phyloP scores from a whole-genome alignment of 768 basidiomycete genomes.

The Glaciozyma martinii region DNA sequence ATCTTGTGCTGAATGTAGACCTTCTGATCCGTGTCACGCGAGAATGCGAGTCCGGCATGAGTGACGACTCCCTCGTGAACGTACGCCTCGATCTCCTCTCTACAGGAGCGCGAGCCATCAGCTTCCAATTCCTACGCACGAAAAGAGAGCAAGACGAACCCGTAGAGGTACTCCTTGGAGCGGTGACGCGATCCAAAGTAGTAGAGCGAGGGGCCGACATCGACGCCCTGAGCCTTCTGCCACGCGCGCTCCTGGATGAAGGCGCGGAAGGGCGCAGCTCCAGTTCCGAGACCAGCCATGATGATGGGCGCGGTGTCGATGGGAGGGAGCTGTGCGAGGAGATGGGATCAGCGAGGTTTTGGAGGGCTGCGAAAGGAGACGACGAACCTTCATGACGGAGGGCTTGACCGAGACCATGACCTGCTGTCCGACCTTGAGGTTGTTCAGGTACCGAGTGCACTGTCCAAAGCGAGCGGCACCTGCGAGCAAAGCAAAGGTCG shows the following conservation, averaged over 20 bases:
- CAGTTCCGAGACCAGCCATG: conserved; percentile 97
- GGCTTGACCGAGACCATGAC: conserved; percentile 97
- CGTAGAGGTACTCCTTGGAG: conserved; percentile 92
- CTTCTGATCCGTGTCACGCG: conserved; percentile 82
- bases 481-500: conserved; percentile 36
- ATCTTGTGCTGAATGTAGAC: conserved; percentile 99
- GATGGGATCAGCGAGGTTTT: conserved; percentile 7
- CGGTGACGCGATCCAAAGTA: conserved; percentile 98
- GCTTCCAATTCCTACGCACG: not conserved
- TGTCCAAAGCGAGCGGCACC: conserved; percentile 77
- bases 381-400: conserved; percentile 89
- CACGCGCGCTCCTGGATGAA: conserved; percentile 92
- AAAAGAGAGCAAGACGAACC: conserved; percentile 37
- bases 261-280: conserved; percentile 97
- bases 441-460: conserved; percentile 88
- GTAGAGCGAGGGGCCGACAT: conserved; percentile 88
- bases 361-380: conserved; percentile 6
- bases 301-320: conserved; percentile 80
- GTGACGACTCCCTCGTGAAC: conserved; percentile 74
- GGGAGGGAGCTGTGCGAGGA: conserved; percentile 59
- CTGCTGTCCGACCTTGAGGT: conserved; percentile 72
- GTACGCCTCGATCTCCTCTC: conserved; percentile 73
- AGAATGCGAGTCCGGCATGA: conserved; percentile 89
- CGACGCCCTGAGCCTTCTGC: conserved; percentile 62
- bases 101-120: conserved; percentile 5